phyloP scores from a whole-genome alignment of 2,329 filamentous ascomycete species.

The Talaromyces islandicus region DNA sequence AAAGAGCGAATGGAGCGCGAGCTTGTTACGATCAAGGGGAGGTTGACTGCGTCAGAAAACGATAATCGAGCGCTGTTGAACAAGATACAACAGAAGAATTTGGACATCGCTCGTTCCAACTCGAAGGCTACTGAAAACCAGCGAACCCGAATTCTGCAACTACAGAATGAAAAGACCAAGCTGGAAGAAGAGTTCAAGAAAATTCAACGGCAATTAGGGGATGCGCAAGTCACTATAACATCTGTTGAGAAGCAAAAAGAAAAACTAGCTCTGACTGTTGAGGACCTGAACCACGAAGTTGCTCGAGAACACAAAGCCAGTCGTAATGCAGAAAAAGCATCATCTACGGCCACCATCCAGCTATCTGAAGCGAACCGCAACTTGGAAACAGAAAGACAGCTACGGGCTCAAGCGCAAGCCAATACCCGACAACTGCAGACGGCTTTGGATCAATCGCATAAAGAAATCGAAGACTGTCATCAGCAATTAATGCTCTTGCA shows the following conservation, averaged over 20 bases:
- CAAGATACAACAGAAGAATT: conserved; percentile 93
- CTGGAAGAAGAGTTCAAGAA: conserved; percentile 77
- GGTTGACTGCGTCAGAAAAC: conserved; percentile 86
- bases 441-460: conserved; percentile 71
- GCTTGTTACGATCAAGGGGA: conserved; percentile 81
- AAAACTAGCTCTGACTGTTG: conserved; percentile 78
- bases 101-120: conserved; percentile 87
- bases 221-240: conserved; percentile 74
- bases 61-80: conserved; percentile 93
- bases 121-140: conserved; percentile 81
- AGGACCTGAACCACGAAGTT: conserved; percentile 89
- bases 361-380: conserved; percentile 84
- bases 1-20: conserved; percentile 92
- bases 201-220: conserved; percentile 76
- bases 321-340: conserved; percentile 81
- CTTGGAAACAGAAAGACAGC: conserved; percentile 81
- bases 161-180: conserved; percentile 78
- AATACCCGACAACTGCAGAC: conserved; percentile 76
- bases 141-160: conserved; percentile 64
- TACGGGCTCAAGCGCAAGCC: conserved; percentile 76
- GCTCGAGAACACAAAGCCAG: conserved; percentile 83
- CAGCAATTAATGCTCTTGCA: conserved; percentile 75
- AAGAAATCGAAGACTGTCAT: conserved; percentile 74
- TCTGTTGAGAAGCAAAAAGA: conserved; percentile 91
- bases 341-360: conserved; percentile 73